Evolutionary conservation across 306 rosid genomes (phyloP).

Genomic region (Canavalia ensiformis): DNA sequence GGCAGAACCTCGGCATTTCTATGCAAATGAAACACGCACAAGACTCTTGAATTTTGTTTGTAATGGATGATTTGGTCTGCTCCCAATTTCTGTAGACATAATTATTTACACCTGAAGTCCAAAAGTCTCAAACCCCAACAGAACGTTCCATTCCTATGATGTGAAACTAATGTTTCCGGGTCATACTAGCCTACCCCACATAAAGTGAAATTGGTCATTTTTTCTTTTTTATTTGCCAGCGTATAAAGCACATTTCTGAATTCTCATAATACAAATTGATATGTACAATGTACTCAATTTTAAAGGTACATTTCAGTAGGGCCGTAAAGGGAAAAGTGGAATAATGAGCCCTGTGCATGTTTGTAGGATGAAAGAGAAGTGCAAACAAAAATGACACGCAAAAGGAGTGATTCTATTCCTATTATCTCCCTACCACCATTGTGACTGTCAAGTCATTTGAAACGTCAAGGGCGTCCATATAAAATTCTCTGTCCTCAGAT

Average conservation of each 20-base stretch:
- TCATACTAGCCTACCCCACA: not conserved
- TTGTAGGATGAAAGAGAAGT: not conserved
- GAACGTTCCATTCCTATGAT: not conserved
- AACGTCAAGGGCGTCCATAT: slow-evolving; percentile 59
- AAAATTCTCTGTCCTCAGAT: slow-evolving; percentile 57
- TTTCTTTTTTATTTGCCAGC: slow-evolving; percentile 8
- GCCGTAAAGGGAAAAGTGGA: not conserved
- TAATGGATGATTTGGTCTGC: not conserved
- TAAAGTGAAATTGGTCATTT: not conserved
- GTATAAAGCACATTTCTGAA: slow-evolving; percentile 9
- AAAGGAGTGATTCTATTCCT: slow-evolving; percentile 6
- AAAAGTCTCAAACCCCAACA: not conserved
- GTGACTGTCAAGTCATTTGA: slow-evolving; percentile 78
- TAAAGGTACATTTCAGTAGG: not conserved
- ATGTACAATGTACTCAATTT: slow-evolving; percentile 34
- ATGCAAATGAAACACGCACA: slow-evolving; percentile 7
- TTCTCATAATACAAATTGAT: slow-evolving; percentile 26
- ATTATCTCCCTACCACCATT: slow-evolving; percentile 72
- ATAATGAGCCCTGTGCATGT: not conserved
- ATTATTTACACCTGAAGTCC: not conserved
- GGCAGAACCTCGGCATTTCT: not conserved
- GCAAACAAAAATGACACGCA: slow-evolving; percentile 25
- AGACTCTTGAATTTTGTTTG: not conserved
- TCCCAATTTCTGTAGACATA: not conserved
- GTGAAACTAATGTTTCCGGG: not conserved